Conservation (phyloP, 805 yeast genomes). For the Candida cerambycidarum region DNA sequence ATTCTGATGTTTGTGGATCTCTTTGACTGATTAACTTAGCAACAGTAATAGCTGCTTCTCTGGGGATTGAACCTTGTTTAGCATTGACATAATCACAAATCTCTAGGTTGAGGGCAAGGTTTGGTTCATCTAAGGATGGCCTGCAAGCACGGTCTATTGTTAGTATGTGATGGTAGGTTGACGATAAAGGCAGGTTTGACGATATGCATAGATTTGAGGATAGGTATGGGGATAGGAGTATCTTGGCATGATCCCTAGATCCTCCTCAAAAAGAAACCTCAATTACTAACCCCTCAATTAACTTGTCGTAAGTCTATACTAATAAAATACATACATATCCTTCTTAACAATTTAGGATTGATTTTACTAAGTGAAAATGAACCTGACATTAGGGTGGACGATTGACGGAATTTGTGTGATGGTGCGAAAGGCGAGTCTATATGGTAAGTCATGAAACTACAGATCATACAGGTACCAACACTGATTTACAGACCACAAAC, state of each 20-base stretch:
- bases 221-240: too few species aligned
- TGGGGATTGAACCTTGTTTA: conserved; percentile 85
- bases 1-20: conserved; percentile 78
- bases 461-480: too few species aligned
- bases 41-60: conserved; percentile 88
- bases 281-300: conserved; percentile 1
- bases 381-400: conserved; percentile 13
- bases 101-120: conserved; percentile 82
- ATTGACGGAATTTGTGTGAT: neutral
- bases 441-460: too few species aligned
- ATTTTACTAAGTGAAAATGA: conserved; percentile 44
- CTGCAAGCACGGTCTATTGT: conserved; percentile 76
- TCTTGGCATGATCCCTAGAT: too few species aligned
- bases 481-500: neutral
- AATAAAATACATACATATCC: conserved; percentile 45
- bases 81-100: conserved; percentile 92
- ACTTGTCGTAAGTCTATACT: too few species aligned
- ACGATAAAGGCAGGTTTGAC: too few species aligned
- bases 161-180: conserved; percentile 4
- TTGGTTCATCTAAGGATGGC: conserved; percentile 80
- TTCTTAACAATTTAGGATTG: conserved; percentile 46
- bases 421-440: neutral
- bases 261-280: too few species aligned
- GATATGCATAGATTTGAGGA: too few species aligned
- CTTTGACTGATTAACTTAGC: conserved; percentile 79